Base-by-base conservation (phyloP, 164 flowering plant genomes). In the Warburgia ugandensis region DNA sequence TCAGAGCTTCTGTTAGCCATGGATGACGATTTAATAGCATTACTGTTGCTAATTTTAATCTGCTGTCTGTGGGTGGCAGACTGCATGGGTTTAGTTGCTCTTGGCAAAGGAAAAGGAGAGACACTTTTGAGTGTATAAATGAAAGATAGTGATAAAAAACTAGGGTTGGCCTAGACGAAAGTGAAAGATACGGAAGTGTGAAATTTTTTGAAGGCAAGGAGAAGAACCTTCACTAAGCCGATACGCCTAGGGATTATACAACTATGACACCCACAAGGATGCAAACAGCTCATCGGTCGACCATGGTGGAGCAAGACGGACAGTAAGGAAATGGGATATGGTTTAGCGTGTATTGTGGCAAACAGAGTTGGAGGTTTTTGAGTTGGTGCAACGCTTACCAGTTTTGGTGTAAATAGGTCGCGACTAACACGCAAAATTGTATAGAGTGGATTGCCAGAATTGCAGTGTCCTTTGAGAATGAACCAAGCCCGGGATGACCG, bases 1-100 rank as follows among this genome's bases (percentile, higher is more conserved):
- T 77, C 60, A 78, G 69, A 68, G 52, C 65, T 52, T 75, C 86
- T 40, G 66, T 70, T 23, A 83, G 66, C 50, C 73, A 69, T 62
- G 85, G 88, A 69, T 80, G 57, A 75, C 29, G 39, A 28, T 28
- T 51, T 37, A 33, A 19, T 50, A 46, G 30, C 23, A 23, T 6
- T 14, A 10, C 2, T 17, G 25, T 14, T 21, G 28, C 36, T 36
- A 39, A 30, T 41, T 50, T 21, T 19, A 5, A 38, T 45, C 57
- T 14, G 10, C 9, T 7, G 38, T 52, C 31, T 40, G 29, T 25
- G 22, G 28, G 7, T 13, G 27, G 2, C 9, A 4, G 50, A 49
- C 26, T 23, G 12, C 28, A 13, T 42, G 61, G 48, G 43, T 32
- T 39, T 58, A 30, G 21, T 32, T 54, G 38, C 48, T 51, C 55